Base-by-base conservation (phyloP, 2,329 filamentous ascomycete species). In the Paracoccidioides lutzii region DNA sequence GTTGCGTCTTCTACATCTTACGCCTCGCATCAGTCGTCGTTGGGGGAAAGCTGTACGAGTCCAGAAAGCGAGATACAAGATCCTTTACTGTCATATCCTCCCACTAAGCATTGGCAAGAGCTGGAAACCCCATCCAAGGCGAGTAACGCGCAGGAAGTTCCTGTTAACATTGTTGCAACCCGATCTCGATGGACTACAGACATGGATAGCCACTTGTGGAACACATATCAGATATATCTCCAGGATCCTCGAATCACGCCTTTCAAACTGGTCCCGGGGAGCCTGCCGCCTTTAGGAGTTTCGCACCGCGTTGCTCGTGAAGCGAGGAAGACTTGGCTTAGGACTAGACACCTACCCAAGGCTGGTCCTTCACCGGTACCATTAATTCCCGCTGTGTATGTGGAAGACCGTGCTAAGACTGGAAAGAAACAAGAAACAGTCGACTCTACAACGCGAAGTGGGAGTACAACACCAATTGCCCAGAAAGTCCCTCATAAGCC, bases 181-280 rank as follows among this genome's bases (percentile, higher is more conserved):
- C 67, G 59, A 60, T 60, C 64, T 63, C 64, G 66, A 43, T 85
- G 81, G 77, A 82, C 78, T 4, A 70, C 77, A 45, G 80, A 82
- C 53, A 84, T 83, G 81, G 82, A 85, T 64, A 76, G 79, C 55
- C 82, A 85, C 63, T 69, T 85, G 37, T 84, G 82, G 81, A 78
- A 81, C 64, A 82, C 80, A 7, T 85, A 83, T 67, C 79, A 83
- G 70, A 74, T 76, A 54, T 84, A 83, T 65, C 71, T 84, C n/a
- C 79, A 82, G 59, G 81, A 84, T 65, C 82, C 82, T 22, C 81
- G 78, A 3, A 76, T 84, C 50, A 85, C 82, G 1, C 82, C 82
- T 0, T 84, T 84, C 74, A 84, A 84, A 64, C 82, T 81, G 70
- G 75, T 83, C 0, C 82, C 81, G 2, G 81, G 82, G 51, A 81